A percentile compares a stretch with the other conserved stretches of the same genome.
phyloP scores from a whole-genome alignment of 2,329 filamentous ascomycete species.

The Trichoderma sp. region DNA sequence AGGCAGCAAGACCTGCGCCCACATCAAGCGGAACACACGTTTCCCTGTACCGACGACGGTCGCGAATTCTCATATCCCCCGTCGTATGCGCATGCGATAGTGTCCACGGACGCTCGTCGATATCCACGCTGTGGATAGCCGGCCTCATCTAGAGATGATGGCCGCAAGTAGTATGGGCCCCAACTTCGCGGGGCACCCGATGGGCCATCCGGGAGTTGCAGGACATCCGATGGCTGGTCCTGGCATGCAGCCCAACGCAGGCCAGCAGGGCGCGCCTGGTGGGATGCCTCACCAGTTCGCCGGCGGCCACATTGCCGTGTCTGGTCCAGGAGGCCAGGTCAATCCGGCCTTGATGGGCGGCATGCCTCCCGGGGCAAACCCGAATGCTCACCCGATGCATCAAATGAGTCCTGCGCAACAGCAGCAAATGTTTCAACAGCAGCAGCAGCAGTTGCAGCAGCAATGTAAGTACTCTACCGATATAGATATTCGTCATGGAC shows the following conservation, averaged over 20 bases:
- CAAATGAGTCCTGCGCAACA: conserved; percentile 68
- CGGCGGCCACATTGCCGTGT: conserved; percentile 69
- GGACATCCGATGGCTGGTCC: conserved; percentile 65
- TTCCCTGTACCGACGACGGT: conserved; percentile 7
- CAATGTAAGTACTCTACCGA: conserved; percentile 39
- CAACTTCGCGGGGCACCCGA: conserved; percentile 69
- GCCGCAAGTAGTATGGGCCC: conserved; percentile 65
- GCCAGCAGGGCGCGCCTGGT: conserved; percentile 69
- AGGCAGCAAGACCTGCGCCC: background rate
- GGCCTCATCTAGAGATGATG: conserved; percentile 64
- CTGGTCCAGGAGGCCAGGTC: conserved; percentile 71
- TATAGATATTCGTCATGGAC: background rate
- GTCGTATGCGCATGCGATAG: conserved; percentile 54
- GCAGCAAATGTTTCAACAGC: conserved; percentile 62
- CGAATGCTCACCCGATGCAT: conserved; percentile 71
- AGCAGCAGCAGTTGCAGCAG: conserved; percentile 44
- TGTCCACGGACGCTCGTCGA: conserved; percentile 52
- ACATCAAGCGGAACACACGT: background rate
- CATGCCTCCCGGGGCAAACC: conserved; percentile 70
- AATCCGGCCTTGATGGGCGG: conserved; percentile 76
- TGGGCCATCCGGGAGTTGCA: conserved; percentile 72
- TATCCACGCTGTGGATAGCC: conserved; percentile 65
- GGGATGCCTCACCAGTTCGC: conserved; percentile 69
- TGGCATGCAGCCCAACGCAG: conserved; percentile 69
- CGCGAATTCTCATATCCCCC: conserved; percentile 21